A percentile compares a stretch with the other conserved stretches of the same genome.
phyloP scores from a whole-genome alignment of 2,329 filamentous ascomycete genomes.

The Leptographium lundbergii region DNA sequence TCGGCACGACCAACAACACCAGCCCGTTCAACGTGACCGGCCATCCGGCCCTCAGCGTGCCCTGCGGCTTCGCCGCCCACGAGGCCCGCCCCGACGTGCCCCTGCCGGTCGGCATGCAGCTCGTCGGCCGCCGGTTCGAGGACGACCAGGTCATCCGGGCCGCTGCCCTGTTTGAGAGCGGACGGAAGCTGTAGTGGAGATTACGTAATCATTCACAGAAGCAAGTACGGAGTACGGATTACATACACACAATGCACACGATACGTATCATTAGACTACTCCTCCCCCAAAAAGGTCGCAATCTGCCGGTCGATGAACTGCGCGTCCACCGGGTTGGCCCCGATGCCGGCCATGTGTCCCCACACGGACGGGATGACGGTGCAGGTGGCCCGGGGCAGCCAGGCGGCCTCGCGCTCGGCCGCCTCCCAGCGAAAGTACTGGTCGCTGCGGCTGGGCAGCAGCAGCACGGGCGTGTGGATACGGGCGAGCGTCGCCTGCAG shows the following conservation, averaged over 20 bases:
- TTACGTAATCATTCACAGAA: background rate
- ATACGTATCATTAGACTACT: background rate
- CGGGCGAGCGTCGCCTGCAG: constrained; percentile 52
- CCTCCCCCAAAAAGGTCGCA: background rate
- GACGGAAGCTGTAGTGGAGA: constrained; percentile 7
- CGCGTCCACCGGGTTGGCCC: constrained; percentile 2
- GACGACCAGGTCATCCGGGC: constrained; percentile 17
- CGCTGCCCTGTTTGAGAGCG: constrained; percentile 17
- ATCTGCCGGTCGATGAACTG: constrained; percentile 7
- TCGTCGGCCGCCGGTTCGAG: constrained; percentile 17
- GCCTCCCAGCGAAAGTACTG: constrained; percentile 76
- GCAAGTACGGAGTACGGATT: too few species aligned
- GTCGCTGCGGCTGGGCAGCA: constrained; percentile 61
- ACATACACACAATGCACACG: background rate
- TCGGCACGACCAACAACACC: constrained; percentile 32
- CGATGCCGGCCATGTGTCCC: constrained; percentile 11
- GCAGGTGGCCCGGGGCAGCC: constrained; percentile 2
- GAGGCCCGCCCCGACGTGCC: constrained; percentile 9
- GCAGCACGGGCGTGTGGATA: constrained; percentile 61
- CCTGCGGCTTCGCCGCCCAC: constrained; percentile 20
- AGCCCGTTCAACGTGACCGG: constrained; percentile 36
- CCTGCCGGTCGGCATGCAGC: constrained; percentile 20
- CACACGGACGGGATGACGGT: constrained; percentile 9
- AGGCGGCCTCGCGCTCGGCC: constrained; percentile 57
- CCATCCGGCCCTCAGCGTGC: constrained; percentile 34